Evolutionary conservation across 805 yeast species (phyloP), one percentile per base, ranked within the genome.

Genomic region (Candida golubevii): DNA sequence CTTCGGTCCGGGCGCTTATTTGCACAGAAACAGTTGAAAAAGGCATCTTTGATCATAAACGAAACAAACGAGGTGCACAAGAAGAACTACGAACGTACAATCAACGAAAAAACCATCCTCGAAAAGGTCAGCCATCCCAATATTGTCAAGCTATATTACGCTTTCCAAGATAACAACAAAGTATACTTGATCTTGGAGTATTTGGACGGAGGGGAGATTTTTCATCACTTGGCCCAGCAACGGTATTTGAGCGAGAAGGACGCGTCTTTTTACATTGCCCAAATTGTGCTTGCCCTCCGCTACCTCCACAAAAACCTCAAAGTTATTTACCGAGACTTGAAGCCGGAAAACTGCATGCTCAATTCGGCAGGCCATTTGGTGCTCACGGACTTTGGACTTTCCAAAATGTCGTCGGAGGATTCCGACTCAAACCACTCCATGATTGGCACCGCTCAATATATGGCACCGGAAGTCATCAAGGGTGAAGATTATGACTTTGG

Each of bases 121-220:
- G 77, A 87, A 14, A 74, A 77, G 27, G 79, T 86, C 31, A 47
- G 57, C 37, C 95, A 88, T 62, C 88, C 89, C 0, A 85, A 83
- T 56, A 86, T 88, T 47, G 96, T 88, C 18, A 83, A 83, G 60
- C 69, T 88, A 23, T 87, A 77, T 58, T 88, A 85, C 56, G 90
- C 96, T 0, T 76, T 88, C 49, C 97, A 89, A 63, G 96, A 89
- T 57, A 67, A 76, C 44, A 77, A 80, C 42, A 86, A 85, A 58
- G 77, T 89, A 31, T 89, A 88, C 58, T 59, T 88, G 36, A 72
- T 87, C 28, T 62, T 88, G 38, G 95, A 88, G 60, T 88, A 85
- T 59, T 80, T 90, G 13, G 90, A 87, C 41, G 97, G 97, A 7
- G 96, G 97, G 23, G 97, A 88, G 60, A 63, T 88, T 32, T 88